Conservation (phyloP, 257 asterid species). For the Ilex aquifolium region DNA sequence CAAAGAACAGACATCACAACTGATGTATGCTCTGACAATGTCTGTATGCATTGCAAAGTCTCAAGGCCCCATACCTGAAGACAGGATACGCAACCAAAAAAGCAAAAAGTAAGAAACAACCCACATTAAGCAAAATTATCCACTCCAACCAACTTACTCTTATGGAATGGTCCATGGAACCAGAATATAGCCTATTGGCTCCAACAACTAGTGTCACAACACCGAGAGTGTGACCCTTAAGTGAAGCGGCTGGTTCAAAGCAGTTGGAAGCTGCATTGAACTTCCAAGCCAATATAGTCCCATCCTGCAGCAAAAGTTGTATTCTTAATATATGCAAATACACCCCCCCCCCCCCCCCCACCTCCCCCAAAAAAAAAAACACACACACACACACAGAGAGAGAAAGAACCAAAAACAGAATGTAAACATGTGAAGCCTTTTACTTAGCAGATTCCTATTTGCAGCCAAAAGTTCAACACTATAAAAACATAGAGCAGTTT, state of each 20-base stretch:
- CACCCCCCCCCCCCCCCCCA: too few relatives aligned
- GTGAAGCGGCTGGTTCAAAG: slow-evolving; percentile 90
- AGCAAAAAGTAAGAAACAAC: neutral
- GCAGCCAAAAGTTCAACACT: too few relatives aligned
- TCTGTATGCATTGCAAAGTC: slow-evolving; percentile 76
- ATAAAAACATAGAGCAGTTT: too few relatives aligned
- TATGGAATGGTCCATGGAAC: slow-evolving; percentile 90
- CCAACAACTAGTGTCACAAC: slow-evolving; percentile 89
- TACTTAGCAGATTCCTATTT: too few relatives aligned
- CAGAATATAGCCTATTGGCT: slow-evolving; percentile 81
- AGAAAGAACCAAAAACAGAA: too few relatives aligned
- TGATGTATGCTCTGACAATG: slow-evolving; percentile 64
- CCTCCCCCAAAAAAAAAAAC: too few relatives aligned
- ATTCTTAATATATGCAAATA: neutral
- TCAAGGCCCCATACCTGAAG: slow-evolving; percentile 94
- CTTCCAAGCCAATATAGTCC: slow-evolving; percentile 84
- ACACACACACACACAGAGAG: too few relatives aligned
- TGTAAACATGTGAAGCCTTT: too few relatives aligned
- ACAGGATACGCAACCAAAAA: slow-evolving; percentile 8
- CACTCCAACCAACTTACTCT: slow-evolving; percentile 41
- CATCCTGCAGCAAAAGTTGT: slow-evolving; percentile 56
- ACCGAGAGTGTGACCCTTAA: slow-evolving; percentile 78
- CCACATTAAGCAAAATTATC: too few relatives aligned
- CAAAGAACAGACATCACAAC: slow-evolving; percentile 96
- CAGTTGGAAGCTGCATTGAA: slow-evolving; percentile 69